These are phyloP conservation scores for Hymenoscyphus scutula DNA, from an alignment of 2,329 filamentous ascomycete species.

Conservation along the genomic window DNA sequence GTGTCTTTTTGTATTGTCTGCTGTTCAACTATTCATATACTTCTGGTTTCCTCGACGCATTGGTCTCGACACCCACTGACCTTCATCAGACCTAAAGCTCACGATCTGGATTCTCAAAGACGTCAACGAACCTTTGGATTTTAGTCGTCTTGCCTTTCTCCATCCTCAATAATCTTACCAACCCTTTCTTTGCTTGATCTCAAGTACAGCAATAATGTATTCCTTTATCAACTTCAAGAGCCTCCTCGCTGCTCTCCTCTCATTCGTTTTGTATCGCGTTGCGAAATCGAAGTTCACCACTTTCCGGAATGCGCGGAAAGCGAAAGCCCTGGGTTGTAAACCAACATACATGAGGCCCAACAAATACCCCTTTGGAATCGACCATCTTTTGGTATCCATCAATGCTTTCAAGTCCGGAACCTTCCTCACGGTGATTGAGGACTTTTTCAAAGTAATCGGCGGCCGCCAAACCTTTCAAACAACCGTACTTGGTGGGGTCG, in stretches of 20 bases:
- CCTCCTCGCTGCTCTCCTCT: neutral
- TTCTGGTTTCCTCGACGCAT: no score
- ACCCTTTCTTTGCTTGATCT: neutral
- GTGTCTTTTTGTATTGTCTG: no score
- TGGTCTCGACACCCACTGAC: no score
- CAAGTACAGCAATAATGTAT: neutral
- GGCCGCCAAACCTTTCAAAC: slow-evolving; percentile 25
- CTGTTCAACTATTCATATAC: no score
- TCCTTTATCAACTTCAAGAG: neutral
- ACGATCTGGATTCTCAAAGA: neutral
- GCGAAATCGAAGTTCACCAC: neutral
- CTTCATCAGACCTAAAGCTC: neutral
- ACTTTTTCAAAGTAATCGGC: slow-evolving; percentile 19
- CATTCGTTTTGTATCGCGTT: neutral
- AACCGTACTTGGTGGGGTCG: slow-evolving; percentile 19
- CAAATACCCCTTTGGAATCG: slow-evolving; percentile 23
- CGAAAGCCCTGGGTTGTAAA: slow-evolving; percentile 22
- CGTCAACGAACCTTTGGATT: neutral
- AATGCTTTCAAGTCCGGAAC: neutral
- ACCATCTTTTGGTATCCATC: slow-evolving; percentile 10
- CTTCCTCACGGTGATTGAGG: neutral
- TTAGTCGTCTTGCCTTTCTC: neutral
- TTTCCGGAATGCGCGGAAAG: slow-evolving; percentile 19
- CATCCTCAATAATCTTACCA: neutral
- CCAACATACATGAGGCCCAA: slow-evolving; percentile 22